Percentiles rank a stretch among this genome's conserved stretches.
These are phyloP conservation scores for Mesostigma viride DNA, from an alignment of 139 green algal genomes.

Conservation along the genomic window DNA sequence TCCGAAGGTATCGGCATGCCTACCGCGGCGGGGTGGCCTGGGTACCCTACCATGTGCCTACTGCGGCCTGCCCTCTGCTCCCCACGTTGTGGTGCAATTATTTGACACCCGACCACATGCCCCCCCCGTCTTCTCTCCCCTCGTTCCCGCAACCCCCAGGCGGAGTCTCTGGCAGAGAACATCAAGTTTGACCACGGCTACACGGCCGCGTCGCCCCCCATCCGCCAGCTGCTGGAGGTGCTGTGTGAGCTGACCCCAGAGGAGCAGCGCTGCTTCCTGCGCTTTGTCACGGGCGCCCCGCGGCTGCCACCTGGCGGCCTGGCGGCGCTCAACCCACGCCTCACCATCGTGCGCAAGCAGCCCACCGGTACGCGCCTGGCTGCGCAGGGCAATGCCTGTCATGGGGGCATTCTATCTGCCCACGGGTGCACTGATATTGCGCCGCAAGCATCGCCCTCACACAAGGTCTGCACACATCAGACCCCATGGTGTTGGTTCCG, in stretches of 20 bases:
- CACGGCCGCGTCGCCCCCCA: constrained; percentile 30
- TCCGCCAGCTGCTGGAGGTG: constrained; percentile 65
- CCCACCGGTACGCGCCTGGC: no score
- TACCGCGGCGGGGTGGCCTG: no score
- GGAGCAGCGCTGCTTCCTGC: constrained; percentile 85
- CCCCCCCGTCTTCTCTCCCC: no score
- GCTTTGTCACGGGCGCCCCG: constrained; percentile 90
- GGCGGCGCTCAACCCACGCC: constrained; percentile 66
- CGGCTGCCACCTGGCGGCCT: constrained; percentile 84
- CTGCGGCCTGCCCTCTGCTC: no score
- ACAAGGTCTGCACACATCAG: not conserved
- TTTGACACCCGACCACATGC: no score
- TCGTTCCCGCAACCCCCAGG: not conserved
- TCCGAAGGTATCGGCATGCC: no score
- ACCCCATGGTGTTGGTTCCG: no score
- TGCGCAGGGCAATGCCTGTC: no score
- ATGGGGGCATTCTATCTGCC: constrained; percentile 2
- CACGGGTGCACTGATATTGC: constrained; percentile 9
- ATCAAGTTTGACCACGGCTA: constrained; percentile 97
- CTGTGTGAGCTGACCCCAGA: constrained; percentile 65
- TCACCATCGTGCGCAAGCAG: constrained; percentile 95
- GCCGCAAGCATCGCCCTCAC: constrained; percentile 13
- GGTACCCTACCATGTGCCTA: no score
- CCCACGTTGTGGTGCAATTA: no score
- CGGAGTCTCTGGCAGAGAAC: constrained; percentile 38